These are phyloP conservation scores for Amanita molliuscula DNA, from an alignment of 768 basidiomycete species.

Conservation along the genomic window DNA sequence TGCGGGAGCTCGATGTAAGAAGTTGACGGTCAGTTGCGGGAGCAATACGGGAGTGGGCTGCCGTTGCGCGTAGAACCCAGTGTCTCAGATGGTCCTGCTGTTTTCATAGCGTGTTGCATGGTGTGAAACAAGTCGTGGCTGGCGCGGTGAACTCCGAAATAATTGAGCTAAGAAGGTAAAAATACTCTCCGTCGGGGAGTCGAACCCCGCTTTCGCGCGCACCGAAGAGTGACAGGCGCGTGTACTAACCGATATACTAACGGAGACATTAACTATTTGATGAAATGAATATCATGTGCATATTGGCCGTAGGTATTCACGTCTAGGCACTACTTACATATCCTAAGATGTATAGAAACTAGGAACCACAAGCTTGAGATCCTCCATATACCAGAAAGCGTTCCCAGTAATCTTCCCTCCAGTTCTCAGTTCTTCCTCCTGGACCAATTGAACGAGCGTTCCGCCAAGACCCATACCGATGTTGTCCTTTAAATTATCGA, in stretches of 20 bases:
- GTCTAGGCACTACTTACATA: neutral
- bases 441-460: conserved; percentile 60
- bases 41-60: neutral
- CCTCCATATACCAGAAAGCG: conserved; percentile 34
- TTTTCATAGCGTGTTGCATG: neutral
- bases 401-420: conserved; percentile 15
- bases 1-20: neutral
- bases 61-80: neutral
- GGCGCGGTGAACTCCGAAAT: neutral
- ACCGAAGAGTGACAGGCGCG: conserved; percentile 1
- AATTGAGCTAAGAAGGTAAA: neutral
- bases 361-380: conserved; percentile 24
- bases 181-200: conserved; percentile 7
- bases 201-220: conserved; percentile 8
- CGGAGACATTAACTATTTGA: neutral
- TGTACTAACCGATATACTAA: conserved; percentile 7
- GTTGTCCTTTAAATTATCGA: conserved; percentile 34
- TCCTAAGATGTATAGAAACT: conserved; percentile 24
- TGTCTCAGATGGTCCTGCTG: neutral
- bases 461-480: conserved; percentile 60
- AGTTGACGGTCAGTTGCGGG: neutral
- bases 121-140: neutral
- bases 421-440: conserved; percentile 20
- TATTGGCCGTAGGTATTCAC: neutral
- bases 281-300: neutral